Conservation (phyloP, 2,329 filamentous ascomycete species). For the Penicillium sp. region DNA sequence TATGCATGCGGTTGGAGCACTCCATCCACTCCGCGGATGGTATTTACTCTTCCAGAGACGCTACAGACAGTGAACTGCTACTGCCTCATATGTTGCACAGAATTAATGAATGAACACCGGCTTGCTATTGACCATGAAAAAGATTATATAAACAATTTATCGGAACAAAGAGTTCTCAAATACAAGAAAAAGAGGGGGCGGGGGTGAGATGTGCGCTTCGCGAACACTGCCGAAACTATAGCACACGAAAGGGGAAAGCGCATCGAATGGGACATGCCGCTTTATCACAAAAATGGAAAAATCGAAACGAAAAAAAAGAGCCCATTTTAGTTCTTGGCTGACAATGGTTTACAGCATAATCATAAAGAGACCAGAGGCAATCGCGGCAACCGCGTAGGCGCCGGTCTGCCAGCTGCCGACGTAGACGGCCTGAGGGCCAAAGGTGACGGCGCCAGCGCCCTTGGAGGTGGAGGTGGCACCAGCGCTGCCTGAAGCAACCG, state of each 20-base stretch:
- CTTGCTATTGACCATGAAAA: not conserved
- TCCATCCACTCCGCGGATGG: too few species aligned
- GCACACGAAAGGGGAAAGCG: not conserved
- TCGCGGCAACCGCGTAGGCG: slow-evolving; percentile 46
- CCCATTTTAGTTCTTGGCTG: not conserved
- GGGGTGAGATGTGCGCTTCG: not conserved
- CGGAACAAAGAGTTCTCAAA: not conserved
- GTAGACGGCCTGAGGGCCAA: slow-evolving; percentile 38
- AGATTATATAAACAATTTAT: slow-evolving; percentile 21
- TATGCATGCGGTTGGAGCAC: too few species aligned
- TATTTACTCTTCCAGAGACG: too few species aligned
- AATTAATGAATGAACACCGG: slow-evolving; percentile 1
- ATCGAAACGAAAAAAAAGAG: slow-evolving; percentile 8
- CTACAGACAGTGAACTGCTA: too few species aligned
- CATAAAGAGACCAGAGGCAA: slow-evolving; percentile 49
- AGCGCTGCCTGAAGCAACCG: slow-evolving; percentile 29
- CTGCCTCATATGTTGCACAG: too few species aligned
- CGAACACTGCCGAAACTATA: not conserved
- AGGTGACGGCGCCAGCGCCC: slow-evolving; percentile 34
- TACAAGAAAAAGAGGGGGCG: not conserved
- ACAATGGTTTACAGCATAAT: slow-evolving; percentile 45
- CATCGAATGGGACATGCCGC: not conserved
- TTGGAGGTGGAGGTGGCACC: slow-evolving; percentile 26
- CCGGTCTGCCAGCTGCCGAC: slow-evolving; percentile 45
- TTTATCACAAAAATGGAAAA: not conserved